phyloP scores from a whole-genome alignment of 106 monocot species.

The Apostasia shenzhenica region DNA sequence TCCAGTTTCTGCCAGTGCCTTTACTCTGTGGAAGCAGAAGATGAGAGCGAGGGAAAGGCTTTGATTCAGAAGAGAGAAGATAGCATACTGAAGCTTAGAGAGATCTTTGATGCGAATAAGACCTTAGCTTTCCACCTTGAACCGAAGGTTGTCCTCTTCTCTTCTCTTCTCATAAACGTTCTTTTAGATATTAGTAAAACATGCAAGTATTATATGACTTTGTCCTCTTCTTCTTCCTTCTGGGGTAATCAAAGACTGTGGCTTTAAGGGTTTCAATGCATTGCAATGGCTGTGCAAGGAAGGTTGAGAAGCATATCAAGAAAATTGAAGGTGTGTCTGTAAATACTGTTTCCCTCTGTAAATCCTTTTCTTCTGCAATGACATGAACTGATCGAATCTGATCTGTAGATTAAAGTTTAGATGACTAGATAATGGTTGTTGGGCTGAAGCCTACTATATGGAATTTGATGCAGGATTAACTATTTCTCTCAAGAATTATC shows the following conservation, averaged over 20 bases:
- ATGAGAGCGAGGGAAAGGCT: background rate
- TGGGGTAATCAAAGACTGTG: constrained; percentile 31
- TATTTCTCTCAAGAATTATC: too few relatives aligned
- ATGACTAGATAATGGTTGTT: too few relatives aligned
- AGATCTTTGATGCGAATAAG: background rate
- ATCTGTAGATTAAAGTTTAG: too few relatives aligned
- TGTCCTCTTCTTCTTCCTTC: background rate
- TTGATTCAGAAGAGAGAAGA: constrained; percentile 2
- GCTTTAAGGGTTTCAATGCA: constrained; percentile 69
- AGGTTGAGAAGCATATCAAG: constrained; percentile 67
- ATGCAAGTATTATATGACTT: background rate
- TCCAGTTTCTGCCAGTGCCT: constrained; percentile 1
- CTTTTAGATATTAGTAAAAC: too few relatives aligned
- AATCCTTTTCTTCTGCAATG: too few relatives aligned
- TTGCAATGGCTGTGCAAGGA: constrained; percentile 63
- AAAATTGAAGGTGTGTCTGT: constrained; percentile 61
- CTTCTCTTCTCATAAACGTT: too few relatives aligned
- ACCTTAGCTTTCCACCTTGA: background rate
- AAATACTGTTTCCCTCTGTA: too few relatives aligned
- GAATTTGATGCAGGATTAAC: too few relatives aligned
- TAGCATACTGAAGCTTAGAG: background rate
- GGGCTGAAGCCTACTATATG: too few relatives aligned
- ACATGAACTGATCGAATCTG: too few relatives aligned
- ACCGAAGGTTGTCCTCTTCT: background rate
- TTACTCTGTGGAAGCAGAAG: constrained; percentile 1